These are phyloP conservation scores for Lycium barbarum DNA, from an alignment of 257 asterid species.

Conservation along the genomic window DNA sequence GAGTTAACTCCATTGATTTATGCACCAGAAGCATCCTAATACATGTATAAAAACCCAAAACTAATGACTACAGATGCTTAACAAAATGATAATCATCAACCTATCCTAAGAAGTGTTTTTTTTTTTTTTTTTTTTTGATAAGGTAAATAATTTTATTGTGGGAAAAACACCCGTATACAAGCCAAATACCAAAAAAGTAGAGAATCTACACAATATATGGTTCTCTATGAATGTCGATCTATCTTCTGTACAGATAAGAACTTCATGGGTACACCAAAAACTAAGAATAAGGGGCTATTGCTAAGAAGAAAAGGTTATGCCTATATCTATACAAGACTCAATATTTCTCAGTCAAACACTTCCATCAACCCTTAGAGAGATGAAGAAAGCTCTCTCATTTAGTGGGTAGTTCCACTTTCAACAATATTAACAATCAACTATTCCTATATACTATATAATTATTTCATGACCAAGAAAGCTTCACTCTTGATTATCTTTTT, in stretches of 20 bases:
- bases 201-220: background rate
- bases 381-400: constrained; percentile 5
- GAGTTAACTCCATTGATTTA: background rate
- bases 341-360: background rate
- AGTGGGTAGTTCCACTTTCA: background rate
- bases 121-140: background rate
- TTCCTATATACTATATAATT: background rate
- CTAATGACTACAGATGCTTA: background rate
- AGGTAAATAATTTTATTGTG: background rate
- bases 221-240: background rate
- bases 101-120: background rate
- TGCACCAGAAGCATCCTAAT: background rate
- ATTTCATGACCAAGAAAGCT: background rate
- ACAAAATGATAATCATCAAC: background rate
- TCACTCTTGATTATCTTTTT: constrained; percentile 12
- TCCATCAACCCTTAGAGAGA: background rate
- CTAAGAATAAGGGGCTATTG: background rate
- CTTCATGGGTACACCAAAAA: background rate
- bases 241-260: background rate
- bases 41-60: background rate
- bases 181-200: background rate
- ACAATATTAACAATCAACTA: background rate
- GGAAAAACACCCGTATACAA: background rate
- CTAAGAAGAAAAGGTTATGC: background rate
- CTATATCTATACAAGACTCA: background rate